Conservation (phyloP, 768 basidiomycete genomes). For the Roridomyces roridus region DNA sequence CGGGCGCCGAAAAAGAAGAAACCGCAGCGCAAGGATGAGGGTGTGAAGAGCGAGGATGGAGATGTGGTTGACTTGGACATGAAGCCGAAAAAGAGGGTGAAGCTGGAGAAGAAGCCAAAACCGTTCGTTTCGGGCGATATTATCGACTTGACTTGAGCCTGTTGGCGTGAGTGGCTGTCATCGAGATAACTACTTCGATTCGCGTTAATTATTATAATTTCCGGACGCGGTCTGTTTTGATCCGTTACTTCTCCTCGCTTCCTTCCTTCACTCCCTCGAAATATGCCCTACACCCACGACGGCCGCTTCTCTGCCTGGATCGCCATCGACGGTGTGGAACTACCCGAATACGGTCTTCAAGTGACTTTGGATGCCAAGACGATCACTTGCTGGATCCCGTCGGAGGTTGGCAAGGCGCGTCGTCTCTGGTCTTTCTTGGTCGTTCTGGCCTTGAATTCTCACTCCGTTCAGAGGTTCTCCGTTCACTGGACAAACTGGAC, state of each 20-base stretch:
- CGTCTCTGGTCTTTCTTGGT: not conserved
- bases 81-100: conserved; percentile 5
- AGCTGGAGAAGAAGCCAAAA: not conserved
- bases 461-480: conserved; percentile 6
- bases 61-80: conserved; percentile 17
- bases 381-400: not conserved
- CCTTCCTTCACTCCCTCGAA: not conserved
- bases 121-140: conserved; percentile 7
- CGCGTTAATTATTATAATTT: too few relatives aligned
- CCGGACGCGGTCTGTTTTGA: too few relatives aligned
- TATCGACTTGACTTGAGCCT: conserved; percentile 11
- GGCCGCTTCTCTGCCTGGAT: too few relatives aligned
- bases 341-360: too few relatives aligned
- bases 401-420: not conserved
- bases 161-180: too few relatives aligned
- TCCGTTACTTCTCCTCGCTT: too few relatives aligned
- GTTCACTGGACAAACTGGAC: conserved; percentile 16
- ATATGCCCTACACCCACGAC: not conserved
- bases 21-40: conserved; percentile 2
- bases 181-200: too few relatives aligned
- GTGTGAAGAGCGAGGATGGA: not conserved
- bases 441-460: not conserved
- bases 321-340: too few relatives aligned
- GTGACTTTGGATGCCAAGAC: not conserved
- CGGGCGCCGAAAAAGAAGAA: conserved; percentile 7